Conservation (phyloP, 129 eudicot genomes). For the Artemisia argyi region DNA sequence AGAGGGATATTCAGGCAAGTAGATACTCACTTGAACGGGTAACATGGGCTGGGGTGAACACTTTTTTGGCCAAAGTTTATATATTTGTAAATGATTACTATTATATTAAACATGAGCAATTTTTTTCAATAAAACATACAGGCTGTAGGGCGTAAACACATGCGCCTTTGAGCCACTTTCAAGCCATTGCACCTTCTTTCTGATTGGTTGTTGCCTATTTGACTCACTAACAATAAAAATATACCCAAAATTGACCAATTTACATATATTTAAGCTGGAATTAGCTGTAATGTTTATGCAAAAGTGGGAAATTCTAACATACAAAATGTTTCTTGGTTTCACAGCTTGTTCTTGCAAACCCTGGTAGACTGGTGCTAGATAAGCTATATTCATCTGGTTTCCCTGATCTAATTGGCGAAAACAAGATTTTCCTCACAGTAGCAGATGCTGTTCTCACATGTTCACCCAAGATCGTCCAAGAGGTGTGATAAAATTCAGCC, state of each 20-base stretch:
- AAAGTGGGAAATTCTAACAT: background rate
- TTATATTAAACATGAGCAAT: too few species aligned
- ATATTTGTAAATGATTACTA: too few species aligned
- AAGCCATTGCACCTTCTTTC: too few species aligned
- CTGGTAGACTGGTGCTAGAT: slow-evolving; percentile 63
- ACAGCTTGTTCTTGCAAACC: slow-evolving; percentile 80
- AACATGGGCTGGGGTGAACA: too few species aligned
- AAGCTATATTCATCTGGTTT: slow-evolving; percentile 66
- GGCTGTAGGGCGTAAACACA: too few species aligned
- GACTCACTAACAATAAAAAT: background rate
- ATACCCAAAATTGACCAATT: background rate
- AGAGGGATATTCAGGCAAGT: slow-evolving; percentile 66
- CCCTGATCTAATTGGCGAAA: slow-evolving; percentile 53
- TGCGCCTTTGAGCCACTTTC: too few species aligned
- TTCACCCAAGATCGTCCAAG: slow-evolving; percentile 49
- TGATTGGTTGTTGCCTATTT: background rate
- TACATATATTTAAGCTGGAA: background rate
- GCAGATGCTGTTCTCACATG: slow-evolving; percentile 64
- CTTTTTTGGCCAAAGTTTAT: too few species aligned
- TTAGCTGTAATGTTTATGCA: background rate
- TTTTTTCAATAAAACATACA: too few species aligned
- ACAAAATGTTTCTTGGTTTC: background rate
- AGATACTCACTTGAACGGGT: background rate
- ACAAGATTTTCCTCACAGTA: slow-evolving; percentile 65
- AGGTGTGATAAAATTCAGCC: slow-evolving; percentile 10